Base-by-base conservation (phyloP, 768 basidiomycete genomes). In the Suillus brevipes region DNA sequence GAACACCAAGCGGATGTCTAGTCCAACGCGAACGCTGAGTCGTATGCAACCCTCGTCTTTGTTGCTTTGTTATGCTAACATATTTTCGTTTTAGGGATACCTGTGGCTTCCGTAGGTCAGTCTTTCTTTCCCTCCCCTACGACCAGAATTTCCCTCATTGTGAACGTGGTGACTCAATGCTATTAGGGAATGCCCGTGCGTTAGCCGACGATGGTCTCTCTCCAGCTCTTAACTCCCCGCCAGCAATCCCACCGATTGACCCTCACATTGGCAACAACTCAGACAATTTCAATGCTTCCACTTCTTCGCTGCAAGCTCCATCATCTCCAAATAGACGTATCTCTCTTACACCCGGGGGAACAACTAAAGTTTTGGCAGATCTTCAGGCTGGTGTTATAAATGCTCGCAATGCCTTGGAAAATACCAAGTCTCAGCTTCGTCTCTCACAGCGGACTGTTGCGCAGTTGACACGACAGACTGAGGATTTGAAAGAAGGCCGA, bases 311-410 rank as follows among this genome's bases (percentile, higher is more conserved):
- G 1, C 81, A 78, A 62, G 82, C 83, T 6, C 85, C 79, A 10
- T 64, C 74, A 12, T 82, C 81, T 23, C 80, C 89, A n/a, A 84
- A 81, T 10, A 84, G 89, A 57, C 75, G 84, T 12, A 82, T 79
- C 58, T 84, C 91, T 5, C 80, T 91, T 53, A 87, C 89, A 16
- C 89, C 91, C 1, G 90, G 88, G 2, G 90, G 89, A 9, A 95
- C 92, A 12, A 94, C 94, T 18, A 94, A 91, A 72, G 94, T 96
- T 31, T 81, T 96, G 62, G 91, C 91, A 2, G 92, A 94, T 75
- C 83, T 96, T 25, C 94, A 96, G 74, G 84, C 89, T 0, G 94
- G 92, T 60, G 91, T 95, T 8, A 80, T 89, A 52, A 89, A 89
- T 67, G 90, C 92, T 36, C 84, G 88, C 58, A 89, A 87, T 66